Base-by-base conservation (phyloP, 2,329 filamentous ascomycete genomes). In the Decorospora gaudefroyi region DNA sequence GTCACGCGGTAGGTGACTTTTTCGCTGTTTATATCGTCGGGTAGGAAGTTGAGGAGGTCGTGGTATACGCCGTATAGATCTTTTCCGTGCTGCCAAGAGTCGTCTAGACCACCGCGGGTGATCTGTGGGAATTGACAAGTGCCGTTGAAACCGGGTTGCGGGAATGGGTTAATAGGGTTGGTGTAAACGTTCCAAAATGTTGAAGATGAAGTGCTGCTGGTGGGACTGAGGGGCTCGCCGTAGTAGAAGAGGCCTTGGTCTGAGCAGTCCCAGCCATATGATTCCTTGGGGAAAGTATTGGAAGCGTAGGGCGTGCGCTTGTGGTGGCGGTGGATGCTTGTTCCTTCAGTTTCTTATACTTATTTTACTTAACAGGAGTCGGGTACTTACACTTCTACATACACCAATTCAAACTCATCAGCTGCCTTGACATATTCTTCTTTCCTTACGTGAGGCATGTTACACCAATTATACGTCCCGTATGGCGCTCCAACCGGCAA, bases 101-200 rank as follows among this genome's bases (percentile, higher is more conserved):
- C 88, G 33, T 85, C 80, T 0, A 93, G 76, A 0, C 89, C 88
- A 12, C 72, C 78, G 1, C 78, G 72, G 0, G 87, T 90, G 59
- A 93, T 87, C 67, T 93, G 89, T 0, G 88, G 89, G 64, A 92
- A 93, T 56, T 87, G 83, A 57, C 89, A 93, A 9, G 81, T 84
- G 2, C 87, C 87, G 27, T 82, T 78, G 75, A 87, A 90, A 2
- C 87, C 87, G 1, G 76, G 63, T 0, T 82, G 79, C 2, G 76
- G 64, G 59, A 89, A 86, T 0, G 87, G 86, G 62, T 91, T 92
- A 12, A 78, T 72, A 0, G 78, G 59, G 3, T 80, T 83, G 9
- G 75, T 78, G 64, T 81, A 84, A 0, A 83, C 78, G 41, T 78
- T 74, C 84, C 87, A 90, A 71, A 85, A 88, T 1, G 80, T 79